Base-by-base conservation (phyloP, 2,329 filamentous ascomycete genomes). In the Nannizziopsis barbatae region DNA sequence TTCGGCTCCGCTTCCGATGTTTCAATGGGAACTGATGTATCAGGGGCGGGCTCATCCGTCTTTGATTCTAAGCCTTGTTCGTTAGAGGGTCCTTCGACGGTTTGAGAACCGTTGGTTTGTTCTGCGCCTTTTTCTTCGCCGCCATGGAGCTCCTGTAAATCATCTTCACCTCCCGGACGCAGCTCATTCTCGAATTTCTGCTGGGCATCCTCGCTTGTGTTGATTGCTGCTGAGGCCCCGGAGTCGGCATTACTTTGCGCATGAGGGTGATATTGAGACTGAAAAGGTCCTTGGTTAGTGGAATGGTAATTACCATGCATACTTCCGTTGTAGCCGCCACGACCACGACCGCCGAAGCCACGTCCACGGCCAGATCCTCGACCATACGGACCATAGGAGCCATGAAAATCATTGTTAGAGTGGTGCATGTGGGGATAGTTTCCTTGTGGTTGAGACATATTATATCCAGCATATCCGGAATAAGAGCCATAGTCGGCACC, bases 401-500 rank as follows among this genome's bases (percentile, higher is more conserved):
- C 83, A 69, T 84, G 72, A 63, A 72, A 75, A 65, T 78, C 75
- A 74, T 77, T 74, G 73, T 74, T 77, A 69, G 71, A 71, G 66
- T 61, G 60, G 53, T 60, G 58, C 62, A 62, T 63, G 58, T 81
- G 79, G 70, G 81, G 81, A 80, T 84, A 88, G 77, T 86, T 86
- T 81, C 83, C 83, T 80, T 82, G 80, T 77, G 81, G 65, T 61
- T 83, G 78, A 75, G 82, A 73, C 78, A 84, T 81, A 81, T 82
- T 77, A 74, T 74, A 75, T 59, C 71, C 70, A 69, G 72, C 71
- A 70, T 76, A 86, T 72, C 81, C 53, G 75, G 80, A 75, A 75
- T 84, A 83, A 79, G 77, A 76, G 72, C 82, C 83, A 80, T 78
- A 86, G 72, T 86, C 83, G 84, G 81, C 80, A 75, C 80, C 81